These are phyloP conservation scores for Aureobasidium mangrovei DNA, from an alignment of 2,329 filamentous ascomycete species.

Conservation along the genomic window DNA sequence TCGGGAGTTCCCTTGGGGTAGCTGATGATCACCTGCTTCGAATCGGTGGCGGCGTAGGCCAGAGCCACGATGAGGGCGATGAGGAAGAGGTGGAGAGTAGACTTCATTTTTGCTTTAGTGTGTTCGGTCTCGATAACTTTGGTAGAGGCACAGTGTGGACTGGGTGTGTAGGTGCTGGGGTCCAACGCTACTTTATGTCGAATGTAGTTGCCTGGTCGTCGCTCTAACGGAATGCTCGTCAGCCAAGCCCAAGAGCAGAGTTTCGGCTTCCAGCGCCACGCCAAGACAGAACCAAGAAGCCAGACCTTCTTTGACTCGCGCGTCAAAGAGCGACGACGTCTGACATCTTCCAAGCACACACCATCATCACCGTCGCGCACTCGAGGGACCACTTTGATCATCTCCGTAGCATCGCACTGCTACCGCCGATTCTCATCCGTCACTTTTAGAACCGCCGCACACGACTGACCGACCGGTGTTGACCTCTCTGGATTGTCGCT, in stretches of 20 bases:
- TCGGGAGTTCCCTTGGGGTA: slow-evolving; percentile 64
- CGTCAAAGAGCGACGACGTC: not conserved
- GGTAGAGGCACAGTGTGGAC: not conserved
- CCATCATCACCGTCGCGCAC: not conserved
- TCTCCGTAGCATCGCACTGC: not conserved
- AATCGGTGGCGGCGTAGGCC: slow-evolving; percentile 50
- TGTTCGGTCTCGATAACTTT: slow-evolving; percentile 1
- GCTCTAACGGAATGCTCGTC: not conserved
- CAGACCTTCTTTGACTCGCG: not conserved
- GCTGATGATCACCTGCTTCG: slow-evolving; percentile 69
- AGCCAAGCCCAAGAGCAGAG: not conserved
- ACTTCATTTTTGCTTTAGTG: slow-evolving; percentile 23
- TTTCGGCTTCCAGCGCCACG: not conserved
- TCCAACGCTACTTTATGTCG: not conserved
- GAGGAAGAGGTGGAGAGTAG: slow-evolving; percentile 20
- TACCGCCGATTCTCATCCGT: not conserved
- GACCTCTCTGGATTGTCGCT: not conserved
- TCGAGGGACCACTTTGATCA: not conserved
- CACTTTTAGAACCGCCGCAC: not conserved
- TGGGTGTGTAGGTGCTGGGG: not conserved
- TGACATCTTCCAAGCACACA: not conserved
- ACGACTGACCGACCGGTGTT: not conserved
- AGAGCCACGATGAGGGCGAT: slow-evolving; percentile 44
- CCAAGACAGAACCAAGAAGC: not conserved
- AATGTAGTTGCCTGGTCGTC: not conserved